Conservation (phyloP, 2,329 filamentous ascomycete species). For the Colletotrichum godetiae region DNA sequence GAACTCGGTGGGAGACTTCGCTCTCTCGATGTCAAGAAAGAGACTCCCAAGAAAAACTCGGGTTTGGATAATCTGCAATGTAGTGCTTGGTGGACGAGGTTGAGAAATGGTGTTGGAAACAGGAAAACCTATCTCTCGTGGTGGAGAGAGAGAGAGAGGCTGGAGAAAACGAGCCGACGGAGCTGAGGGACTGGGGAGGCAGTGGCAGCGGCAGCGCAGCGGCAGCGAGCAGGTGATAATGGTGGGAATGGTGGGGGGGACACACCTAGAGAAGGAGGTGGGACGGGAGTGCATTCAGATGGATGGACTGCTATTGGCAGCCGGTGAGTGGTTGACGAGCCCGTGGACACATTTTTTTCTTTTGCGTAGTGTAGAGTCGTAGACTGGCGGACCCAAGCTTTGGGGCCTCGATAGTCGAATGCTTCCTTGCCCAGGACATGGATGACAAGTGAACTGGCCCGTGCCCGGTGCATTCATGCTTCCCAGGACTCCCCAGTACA, state of each 20-base stretch:
- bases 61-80: not conserved
- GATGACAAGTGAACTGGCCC: slow-evolving; percentile 14
- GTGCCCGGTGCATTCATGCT: not conserved
- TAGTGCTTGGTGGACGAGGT: slow-evolving; percentile 5
- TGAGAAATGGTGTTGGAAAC: slow-evolving; percentile 7
- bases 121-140: slow-evolving; percentile 33
- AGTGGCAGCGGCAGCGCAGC: slow-evolving; percentile 8
- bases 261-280: slow-evolving; percentile 16
- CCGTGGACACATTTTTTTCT: slow-evolving; percentile 20
- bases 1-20: not conserved
- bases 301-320: slow-evolving; percentile 22
- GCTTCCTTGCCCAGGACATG: not conserved
- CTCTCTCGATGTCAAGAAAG: not conserved
- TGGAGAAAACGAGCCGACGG: slow-evolving; percentile 3
- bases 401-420: not conserved
- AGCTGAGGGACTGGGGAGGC: slow-evolving; percentile 2
- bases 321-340: slow-evolving; percentile 17
- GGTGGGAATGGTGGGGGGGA: slow-evolving; percentile 30
- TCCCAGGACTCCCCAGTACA: not conserved
- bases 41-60: not conserved
- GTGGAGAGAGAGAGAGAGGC: slow-evolving; percentile 32
- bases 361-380: not conserved
- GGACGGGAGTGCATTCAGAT: not conserved
- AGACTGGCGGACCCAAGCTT: slow-evolving; percentile 13
- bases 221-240: not conserved